Conservation (phyloP, 768 basidiomycete species). For the Cystofilobasidium macerans region DNA sequence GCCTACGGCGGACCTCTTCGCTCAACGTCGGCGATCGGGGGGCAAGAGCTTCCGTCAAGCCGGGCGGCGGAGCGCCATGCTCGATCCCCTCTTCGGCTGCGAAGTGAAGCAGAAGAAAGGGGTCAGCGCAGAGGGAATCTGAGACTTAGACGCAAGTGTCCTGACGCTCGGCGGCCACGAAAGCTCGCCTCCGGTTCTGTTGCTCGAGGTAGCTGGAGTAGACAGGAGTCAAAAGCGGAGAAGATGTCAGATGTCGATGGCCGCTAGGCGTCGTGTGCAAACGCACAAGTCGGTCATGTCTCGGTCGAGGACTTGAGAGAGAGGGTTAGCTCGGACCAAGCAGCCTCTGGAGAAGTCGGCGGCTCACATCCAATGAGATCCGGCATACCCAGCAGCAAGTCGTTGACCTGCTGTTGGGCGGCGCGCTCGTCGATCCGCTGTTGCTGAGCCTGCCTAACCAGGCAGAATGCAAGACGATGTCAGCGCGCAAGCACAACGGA, state of each 20-base stretch:
- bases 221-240: neutral
- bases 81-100: neutral
- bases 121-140: too few relatives aligned
- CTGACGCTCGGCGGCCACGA: neutral
- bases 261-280: too few relatives aligned
- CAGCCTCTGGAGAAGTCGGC: neutral
- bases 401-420: neutral
- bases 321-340: too few relatives aligned
- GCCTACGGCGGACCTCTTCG: neutral
- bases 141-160: neutral
- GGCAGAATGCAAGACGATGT: neutral
- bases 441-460: neutral
- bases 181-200: conserved; percentile 8
- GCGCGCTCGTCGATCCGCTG: neutral
- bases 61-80: neutral
- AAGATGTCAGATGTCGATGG: neutral
- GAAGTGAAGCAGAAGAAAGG: neutral
- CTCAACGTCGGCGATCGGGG: neutral
- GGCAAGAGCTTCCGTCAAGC: too few relatives aligned
- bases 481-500: neutral
- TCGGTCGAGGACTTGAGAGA: too few relatives aligned
- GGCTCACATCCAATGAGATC: neutral
- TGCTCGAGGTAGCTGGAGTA: conserved; percentile 14
- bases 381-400: conserved; percentile 12
- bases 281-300: neutral